Percentiles rank a stretch among this genome's conserved stretches.
Conservation (phyloP, 768 basidiomycete species). For the Lanmaoa rubissima region DNA sequence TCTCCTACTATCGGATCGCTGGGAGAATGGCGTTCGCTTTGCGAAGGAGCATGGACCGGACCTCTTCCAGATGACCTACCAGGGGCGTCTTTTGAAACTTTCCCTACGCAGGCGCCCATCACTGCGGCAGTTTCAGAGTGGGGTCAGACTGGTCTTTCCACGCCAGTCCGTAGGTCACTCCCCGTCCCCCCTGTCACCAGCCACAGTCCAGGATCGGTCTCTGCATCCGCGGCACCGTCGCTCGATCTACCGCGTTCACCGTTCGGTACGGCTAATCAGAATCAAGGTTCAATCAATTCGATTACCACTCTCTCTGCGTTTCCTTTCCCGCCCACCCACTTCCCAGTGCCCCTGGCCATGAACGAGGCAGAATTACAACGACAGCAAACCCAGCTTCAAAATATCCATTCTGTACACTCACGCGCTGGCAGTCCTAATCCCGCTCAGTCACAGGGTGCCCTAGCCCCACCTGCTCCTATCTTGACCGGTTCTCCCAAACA, state of each 20-base stretch:
- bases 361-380: constrained; percentile 26
- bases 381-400: constrained; percentile 26
- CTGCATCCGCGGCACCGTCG: not conserved
- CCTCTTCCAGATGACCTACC: constrained; percentile 33
- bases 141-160: constrained; percentile 25
- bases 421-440: constrained; percentile 19
- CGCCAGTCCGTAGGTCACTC: constrained; percentile 19
- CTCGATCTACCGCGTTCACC: constrained; percentile 29
- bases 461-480: constrained; percentile 6
- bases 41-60: constrained; percentile 74
- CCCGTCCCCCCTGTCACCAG: constrained; percentile 20
- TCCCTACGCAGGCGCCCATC: not conserved
- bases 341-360: constrained; percentile 54
- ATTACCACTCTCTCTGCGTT: constrained; percentile 73
- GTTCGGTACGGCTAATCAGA: constrained; percentile 15
- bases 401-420: constrained; percentile 13
- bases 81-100: constrained; percentile 10
- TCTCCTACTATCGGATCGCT: constrained; percentile 67
- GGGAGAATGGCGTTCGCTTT: constrained; percentile 69
- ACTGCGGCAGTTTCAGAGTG: constrained; percentile 27
- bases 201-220: constrained; percentile 12
- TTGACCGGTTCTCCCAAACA: constrained; percentile 24
- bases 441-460: not conserved
- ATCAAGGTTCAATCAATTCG: constrained; percentile 39
- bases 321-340: constrained; percentile 69